Percentiles rank a stretch among this genome's conserved stretches.
These are phyloP conservation scores for Naganishia vaughanmartiniae DNA, from an alignment of 768 basidiomycete species.

Conservation along the genomic window DNA sequence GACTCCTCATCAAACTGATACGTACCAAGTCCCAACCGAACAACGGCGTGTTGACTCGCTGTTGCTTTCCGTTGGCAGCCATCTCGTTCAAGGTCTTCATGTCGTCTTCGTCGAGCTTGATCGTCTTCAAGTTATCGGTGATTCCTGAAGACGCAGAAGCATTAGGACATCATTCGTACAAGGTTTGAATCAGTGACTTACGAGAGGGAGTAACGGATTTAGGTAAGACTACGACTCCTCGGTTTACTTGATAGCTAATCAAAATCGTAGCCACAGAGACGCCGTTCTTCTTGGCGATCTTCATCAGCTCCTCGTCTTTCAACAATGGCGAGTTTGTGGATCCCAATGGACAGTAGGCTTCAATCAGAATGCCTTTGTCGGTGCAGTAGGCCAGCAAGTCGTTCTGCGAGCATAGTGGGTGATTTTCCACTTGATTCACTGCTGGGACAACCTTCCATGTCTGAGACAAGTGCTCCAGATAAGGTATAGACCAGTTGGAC, in stretches of 20 bases:
- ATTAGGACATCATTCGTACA: conserved; percentile 6
- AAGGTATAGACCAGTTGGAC: conserved; percentile 69
- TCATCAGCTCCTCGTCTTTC: conserved; percentile 61
- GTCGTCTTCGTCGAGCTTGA: conserved; percentile 38
- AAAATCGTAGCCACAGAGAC: conserved; percentile 67
- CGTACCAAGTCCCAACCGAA: conserved; percentile 35
- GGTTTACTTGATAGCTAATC: conserved; percentile 70
- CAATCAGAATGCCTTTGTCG: conserved; percentile 68
- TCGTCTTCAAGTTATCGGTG: conserved; percentile 37
- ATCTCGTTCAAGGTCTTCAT: conserved; percentile 35
- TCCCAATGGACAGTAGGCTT: conserved; percentile 80
- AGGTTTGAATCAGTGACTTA: conserved; percentile 36
- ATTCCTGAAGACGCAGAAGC: conserved; percentile 45
- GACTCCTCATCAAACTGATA: not conserved
- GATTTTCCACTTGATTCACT: conserved; percentile 77
- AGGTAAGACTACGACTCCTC: conserved; percentile 67
- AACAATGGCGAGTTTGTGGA: conserved; percentile 75
- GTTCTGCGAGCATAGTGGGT: conserved; percentile 73
- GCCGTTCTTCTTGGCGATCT: conserved; percentile 64
- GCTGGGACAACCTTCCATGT: conserved; percentile 72
- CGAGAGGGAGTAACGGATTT: conserved; percentile 73
- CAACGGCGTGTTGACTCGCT: conserved; percentile 39
- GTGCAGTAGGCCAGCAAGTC: conserved; percentile 70
- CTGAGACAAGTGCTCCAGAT: conserved; percentile 65
- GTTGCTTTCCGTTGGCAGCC: conserved; percentile 39